phyloP scores from a whole-genome alignment of 1,139 yeast species.

The Blastobotrys elegans region DNA sequence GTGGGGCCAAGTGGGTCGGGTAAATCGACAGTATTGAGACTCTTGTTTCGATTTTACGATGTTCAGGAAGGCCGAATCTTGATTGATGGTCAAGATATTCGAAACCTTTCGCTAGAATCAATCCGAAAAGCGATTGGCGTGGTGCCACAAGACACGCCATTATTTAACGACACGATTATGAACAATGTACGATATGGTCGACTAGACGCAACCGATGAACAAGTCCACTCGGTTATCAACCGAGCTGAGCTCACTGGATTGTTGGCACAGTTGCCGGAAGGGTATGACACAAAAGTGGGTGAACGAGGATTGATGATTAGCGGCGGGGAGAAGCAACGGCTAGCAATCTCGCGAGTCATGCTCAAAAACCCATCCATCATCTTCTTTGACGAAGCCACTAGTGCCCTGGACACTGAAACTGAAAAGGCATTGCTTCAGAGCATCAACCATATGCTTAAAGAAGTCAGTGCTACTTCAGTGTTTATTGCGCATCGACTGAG shows the following conservation, averaged over 20 bases:
- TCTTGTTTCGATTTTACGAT: constrained; percentile 88
- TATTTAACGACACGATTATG: constrained; percentile 83
- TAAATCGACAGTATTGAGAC: constrained; percentile 79
- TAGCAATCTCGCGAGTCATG: constrained; percentile 85
- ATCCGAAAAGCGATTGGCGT: constrained; percentile 76
- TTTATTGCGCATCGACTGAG: constrained; percentile 92
- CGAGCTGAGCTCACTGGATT: constrained; percentile 66
- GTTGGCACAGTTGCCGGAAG: constrained; percentile 73
- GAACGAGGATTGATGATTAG: constrained; percentile 98
- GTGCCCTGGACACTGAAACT: constrained; percentile 94
- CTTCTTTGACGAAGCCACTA: constrained; percentile 95
- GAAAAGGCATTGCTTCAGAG: constrained; percentile 80
- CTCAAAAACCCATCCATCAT: constrained; percentile 84
- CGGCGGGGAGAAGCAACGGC: constrained; percentile 95
- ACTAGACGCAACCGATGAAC: constrained; percentile 65
- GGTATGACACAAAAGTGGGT: constrained; percentile 85
- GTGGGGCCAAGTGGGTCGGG: constrained; percentile 97
- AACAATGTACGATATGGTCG: constrained; percentile 89
- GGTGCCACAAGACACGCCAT: constrained; percentile 96
- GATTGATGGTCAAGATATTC: constrained; percentile 87
- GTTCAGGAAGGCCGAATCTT: constrained; percentile 69
- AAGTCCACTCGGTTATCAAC: constrained; percentile 57
- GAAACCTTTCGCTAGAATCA: constrained; percentile 68
- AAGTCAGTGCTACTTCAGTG: constrained; percentile 63
- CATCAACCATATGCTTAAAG: constrained; percentile 56